Evolutionary conservation across 2,329 filamentous ascomycete species (phyloP), one percentile per base, ranked within the genome.

Genomic region (Colletotrichum phormii): DNA sequence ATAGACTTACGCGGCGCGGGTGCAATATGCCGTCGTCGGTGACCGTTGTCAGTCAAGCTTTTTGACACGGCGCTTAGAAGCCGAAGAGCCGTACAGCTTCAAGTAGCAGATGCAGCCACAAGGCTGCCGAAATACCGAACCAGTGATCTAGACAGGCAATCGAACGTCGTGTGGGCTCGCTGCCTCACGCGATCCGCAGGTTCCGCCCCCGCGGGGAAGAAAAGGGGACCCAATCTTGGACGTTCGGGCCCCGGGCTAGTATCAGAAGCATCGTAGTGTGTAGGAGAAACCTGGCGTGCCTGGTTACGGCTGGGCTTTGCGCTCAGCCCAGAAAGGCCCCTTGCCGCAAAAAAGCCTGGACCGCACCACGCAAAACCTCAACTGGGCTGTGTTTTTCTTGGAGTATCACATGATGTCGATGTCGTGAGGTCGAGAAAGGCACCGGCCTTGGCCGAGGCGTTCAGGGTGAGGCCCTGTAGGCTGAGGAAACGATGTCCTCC

Each of bases 161-260:
- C 46, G 61, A 60, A 46, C 26, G 11, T 18, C n/a, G 24, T 37
- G 12, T 37, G 22, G 53, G 24, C 15, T 31, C 9, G n/a, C 18
- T 51, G 22, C 26, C 54, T 64, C 15, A n/a, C 46, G 60, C 59
- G 55, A 64, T 37, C 46, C 46, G 46, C 53, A 64, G 31, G 24
- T 54, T 64, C 65, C 42, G 54, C 33, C 59, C 58, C 58, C 53
- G 53, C 51, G 66, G 54, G 46, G 55, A 63, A 51, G 37, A 54
- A 60, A 51, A 64, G 33, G 54, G 42, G 26, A 22, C 35, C 66
- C 26, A 51, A 37, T 35, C 70, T 29, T 29, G 22, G 60, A 55
- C 67, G 70, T 69, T 72, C 66, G 66, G 65, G 54, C 60, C 70
- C 46, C n/a, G 5, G 18, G n/a, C 33, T 54, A 35, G 70, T 60